These are phyloP conservation scores for Boechera stricta DNA, from an alignment of 345 rosid genomes.

Conservation along the genomic window DNA sequence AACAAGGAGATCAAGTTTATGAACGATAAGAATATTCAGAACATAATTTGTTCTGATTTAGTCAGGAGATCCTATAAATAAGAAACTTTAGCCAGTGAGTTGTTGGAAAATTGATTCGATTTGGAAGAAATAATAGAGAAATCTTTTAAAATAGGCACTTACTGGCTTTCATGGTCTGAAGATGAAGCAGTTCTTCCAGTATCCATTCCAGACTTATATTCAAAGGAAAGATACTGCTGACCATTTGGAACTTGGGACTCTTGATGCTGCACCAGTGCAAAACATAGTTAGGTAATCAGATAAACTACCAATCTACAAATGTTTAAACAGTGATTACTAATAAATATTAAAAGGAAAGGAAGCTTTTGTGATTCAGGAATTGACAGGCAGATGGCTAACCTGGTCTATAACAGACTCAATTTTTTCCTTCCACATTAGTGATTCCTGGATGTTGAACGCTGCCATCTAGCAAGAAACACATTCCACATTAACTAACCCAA, in stretches of 20 bases:
- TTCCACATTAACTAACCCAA: constrained; percentile 37
- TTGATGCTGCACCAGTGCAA: constrained; percentile 73
- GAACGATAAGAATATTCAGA: constrained; percentile 17
- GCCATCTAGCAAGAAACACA: constrained; percentile 74
- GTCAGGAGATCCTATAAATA: constrained; percentile 1
- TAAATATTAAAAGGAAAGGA: constrained; percentile 8
- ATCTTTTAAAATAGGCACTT: constrained; percentile 54
- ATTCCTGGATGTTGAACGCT: constrained; percentile 98
- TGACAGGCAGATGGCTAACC: constrained; percentile 53
- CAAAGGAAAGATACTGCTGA: constrained; percentile 84
- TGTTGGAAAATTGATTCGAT: constrained; percentile 18
- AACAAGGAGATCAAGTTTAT: constrained; percentile 25
- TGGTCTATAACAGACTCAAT: constrained; percentile 94
- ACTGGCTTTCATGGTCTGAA: constrained; percentile 98
- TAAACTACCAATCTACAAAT: constrained; percentile 17
- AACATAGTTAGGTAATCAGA: constrained; percentile 39
- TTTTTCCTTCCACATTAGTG: constrained; percentile 88
- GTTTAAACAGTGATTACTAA: constrained; percentile 23
- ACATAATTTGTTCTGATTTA: not conserved
- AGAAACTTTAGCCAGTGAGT: constrained; percentile 20
- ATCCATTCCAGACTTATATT: constrained; percentile 95
- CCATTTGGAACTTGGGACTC: constrained; percentile 81
- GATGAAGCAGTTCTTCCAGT: constrained; percentile 89
- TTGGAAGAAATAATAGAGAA: constrained; percentile 7
- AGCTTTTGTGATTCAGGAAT: constrained; percentile 12